Percentiles rank a stretch among this genome's conserved stretches.
phyloP scores from a whole-genome alignment of 768 basidiomycete species.

The Psilocybe azurescens region DNA sequence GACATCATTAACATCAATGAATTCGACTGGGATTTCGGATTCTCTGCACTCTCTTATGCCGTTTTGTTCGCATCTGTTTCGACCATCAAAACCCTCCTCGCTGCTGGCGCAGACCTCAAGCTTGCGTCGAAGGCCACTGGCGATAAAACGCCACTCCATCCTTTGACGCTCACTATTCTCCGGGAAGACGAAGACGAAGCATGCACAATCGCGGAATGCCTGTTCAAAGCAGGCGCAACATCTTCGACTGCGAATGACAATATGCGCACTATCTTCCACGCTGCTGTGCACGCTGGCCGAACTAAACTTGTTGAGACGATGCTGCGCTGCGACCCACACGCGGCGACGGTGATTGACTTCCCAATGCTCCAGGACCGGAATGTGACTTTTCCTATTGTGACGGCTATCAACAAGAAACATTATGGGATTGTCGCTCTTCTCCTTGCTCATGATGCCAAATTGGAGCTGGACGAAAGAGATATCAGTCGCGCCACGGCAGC shows the following conservation, averaged over 20 bases:
- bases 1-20: slow-evolving; percentile 62
- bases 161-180: slow-evolving; percentile 44
- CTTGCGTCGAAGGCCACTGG: slow-evolving; percentile 33
- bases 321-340: slow-evolving; percentile 46
- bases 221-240: slow-evolving; percentile 46
- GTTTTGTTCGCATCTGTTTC: slow-evolving; percentile 50
- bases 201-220: slow-evolving; percentile 41
- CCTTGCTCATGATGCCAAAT: slow-evolving; percentile 46
- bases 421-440: slow-evolving; percentile 42
- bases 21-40: slow-evolving; percentile 63
- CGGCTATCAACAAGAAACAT: slow-evolving; percentile 36
- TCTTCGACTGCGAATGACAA: slow-evolving; percentile 44
- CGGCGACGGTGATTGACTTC: slow-evolving; percentile 41
- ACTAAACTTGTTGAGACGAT: slow-evolving; percentile 37
- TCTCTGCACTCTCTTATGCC: slow-evolving; percentile 57
- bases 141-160: slow-evolving; percentile 34
- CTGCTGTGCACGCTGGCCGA: slow-evolving; percentile 36
- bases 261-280: slow-evolving; percentile 46
- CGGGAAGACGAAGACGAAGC: slow-evolving; percentile 46
- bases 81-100: slow-evolving; percentile 51
- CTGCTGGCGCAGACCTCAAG: slow-evolving; percentile 51
- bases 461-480: slow-evolving; percentile 40
- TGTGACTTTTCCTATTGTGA: slow-evolving; percentile 40
- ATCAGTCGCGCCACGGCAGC: slow-evolving; percentile 37
- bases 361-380: slow-evolving; percentile 33